Conservation (phyloP, 176 grass and related monocot species). For the Oryza glaberrima region DNA sequence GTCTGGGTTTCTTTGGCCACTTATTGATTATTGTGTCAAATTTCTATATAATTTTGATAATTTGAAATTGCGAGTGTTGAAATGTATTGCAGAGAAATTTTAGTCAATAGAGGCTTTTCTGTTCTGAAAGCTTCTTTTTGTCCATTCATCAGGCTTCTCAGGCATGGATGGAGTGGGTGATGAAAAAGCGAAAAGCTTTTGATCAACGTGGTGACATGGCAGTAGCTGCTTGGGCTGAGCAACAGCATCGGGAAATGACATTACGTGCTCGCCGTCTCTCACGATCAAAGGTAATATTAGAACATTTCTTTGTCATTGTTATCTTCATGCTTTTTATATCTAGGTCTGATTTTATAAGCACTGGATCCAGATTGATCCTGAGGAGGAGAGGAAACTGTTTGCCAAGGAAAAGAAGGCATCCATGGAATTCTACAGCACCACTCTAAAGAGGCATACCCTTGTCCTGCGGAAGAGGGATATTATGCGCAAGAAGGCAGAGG, state of each 20-base stretch:
- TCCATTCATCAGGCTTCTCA: constrained; percentile 65
- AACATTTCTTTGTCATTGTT: not conserved
- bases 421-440: constrained; percentile 86
- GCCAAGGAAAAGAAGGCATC: constrained; percentile 87
- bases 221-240: constrained; percentile 93
- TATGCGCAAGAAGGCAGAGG: constrained; percentile 78
- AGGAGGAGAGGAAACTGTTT: constrained; percentile 84
- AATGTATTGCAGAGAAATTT: not conserved
- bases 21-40: not conserved
- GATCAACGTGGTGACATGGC: constrained; percentile 92
- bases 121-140: constrained; percentile 36
- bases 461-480: constrained; percentile 81
- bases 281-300: constrained; percentile 70
- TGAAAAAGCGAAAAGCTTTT: constrained; percentile 92
- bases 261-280: constrained; percentile 71
- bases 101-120: not conserved
- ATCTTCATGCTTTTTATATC: not conserved
- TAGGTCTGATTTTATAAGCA: not conserved
- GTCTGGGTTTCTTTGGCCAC: constrained; percentile 39
- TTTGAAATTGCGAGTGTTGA: not conserved
- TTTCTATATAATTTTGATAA: not conserved
- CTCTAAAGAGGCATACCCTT: constrained; percentile 84
- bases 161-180: constrained; percentile 89
- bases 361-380: constrained; percentile 71
- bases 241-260: constrained; percentile 84